These are phyloP conservation scores for Diplodia corticola DNA, from an alignment of 2,329 filamentous ascomycete genomes.

Conservation along the genomic window DNA sequence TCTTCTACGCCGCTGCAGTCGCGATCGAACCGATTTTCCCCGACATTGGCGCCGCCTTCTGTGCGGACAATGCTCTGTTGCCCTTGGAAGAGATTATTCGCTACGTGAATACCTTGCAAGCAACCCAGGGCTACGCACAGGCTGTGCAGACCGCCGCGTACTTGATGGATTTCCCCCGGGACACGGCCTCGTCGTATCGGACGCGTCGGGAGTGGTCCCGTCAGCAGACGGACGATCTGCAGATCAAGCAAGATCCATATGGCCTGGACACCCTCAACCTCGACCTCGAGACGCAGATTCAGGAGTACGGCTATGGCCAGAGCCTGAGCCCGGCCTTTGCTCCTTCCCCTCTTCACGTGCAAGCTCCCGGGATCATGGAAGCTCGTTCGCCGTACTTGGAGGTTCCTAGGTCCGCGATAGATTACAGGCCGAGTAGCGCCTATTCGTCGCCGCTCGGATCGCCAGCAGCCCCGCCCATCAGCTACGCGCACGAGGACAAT, in stretches of 20 bases:
- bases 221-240: conserved; percentile 37
- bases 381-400: conserved; percentile 47
- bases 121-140: conserved; percentile 43
- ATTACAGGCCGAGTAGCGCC: conserved; percentile 33
- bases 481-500: conserved; percentile 43
- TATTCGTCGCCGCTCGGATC: conserved; percentile 42
- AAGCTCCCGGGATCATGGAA: conserved; percentile 37
- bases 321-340: conserved; percentile 54
- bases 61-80: conserved; percentile 63
- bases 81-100: conserved; percentile 86
- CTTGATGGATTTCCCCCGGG: conserved; percentile 49
- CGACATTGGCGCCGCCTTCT: conserved; percentile 86
- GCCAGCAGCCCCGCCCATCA: conserved; percentile 36
- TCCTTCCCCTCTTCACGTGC: conserved; percentile 46
- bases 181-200: conserved; percentile 46
- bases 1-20: conserved; percentile 87
- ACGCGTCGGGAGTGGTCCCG: conserved; percentile 41
- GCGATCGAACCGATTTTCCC: conserved; percentile 89
- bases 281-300: conserved; percentile 43
- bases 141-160: conserved; percentile 46
- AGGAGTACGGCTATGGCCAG: conserved; percentile 42
- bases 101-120: conserved; percentile 67
- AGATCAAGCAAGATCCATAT: conserved; percentile 38
- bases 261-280: conserved; percentile 42
- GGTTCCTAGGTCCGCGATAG: conserved; percentile 43